These are phyloP conservation scores for Penicillium sclerotigenum DNA, from an alignment of 2,329 filamentous ascomycete genomes.

Conservation along the genomic window DNA sequence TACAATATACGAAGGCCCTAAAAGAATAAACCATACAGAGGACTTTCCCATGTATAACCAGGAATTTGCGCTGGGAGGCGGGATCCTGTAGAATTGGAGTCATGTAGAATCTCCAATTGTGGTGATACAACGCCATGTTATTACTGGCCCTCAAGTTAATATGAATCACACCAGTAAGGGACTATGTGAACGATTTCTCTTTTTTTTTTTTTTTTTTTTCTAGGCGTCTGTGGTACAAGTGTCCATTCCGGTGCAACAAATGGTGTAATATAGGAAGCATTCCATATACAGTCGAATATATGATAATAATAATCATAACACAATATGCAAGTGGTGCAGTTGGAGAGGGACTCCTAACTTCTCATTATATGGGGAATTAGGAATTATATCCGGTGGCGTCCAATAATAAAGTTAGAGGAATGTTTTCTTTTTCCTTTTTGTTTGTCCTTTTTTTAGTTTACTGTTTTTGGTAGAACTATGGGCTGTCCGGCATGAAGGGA, in stretches of 20 bases:
- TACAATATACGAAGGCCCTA: background rate
- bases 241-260: background rate
- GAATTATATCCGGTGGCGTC: constrained; percentile 2
- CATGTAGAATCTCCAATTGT: background rate
- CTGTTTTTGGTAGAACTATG: background rate
- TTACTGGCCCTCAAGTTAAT: background rate
- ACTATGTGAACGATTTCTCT: background rate
- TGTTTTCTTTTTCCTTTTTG: background rate
- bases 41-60: background rate
- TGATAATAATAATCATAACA: background rate
- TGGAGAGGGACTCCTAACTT: background rate
- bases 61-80: background rate
- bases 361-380: constrained; percentile 3
- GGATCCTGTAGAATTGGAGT: background rate
- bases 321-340: background rate
- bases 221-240: background rate
- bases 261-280: background rate
- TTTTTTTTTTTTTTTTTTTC: background rate
- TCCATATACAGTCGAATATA: background rate
- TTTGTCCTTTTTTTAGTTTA: background rate
- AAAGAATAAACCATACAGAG: background rate
- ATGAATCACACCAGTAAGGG: background rate
- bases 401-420: background rate
- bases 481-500: background rate
- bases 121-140: background rate